Percentiles rank a stretch among this genome's conserved stretches.
These are phyloP conservation scores for Fusarium bactridioides DNA, from an alignment of 2,329 filamentous ascomycete species.

Conservation along the genomic window DNA sequence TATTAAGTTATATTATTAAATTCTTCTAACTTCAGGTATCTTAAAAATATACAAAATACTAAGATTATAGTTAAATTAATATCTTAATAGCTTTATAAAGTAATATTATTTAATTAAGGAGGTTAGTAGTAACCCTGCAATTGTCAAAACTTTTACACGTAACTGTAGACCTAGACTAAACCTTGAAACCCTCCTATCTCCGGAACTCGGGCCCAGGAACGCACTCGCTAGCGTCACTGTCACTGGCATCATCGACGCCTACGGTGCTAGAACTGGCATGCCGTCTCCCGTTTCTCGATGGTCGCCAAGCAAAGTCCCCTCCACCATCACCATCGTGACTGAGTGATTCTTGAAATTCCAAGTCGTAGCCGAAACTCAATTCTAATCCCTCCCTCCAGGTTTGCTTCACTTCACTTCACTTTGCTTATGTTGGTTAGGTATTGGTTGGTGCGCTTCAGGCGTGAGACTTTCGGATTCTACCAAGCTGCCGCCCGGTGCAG, in stretches of 20 bases:
- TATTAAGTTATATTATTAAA: too few relatives aligned
- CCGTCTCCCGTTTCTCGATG: background rate
- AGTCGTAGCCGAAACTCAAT: background rate
- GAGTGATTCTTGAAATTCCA: background rate
- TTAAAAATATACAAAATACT: too few relatives aligned
- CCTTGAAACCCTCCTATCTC: conserved; percentile 2
- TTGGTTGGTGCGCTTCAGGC: conserved; percentile 1
- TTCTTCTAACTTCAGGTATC: too few relatives aligned
- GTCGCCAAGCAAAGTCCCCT: background rate
- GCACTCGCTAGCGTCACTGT: background rate
- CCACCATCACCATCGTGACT: background rate
- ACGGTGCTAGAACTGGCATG: background rate
- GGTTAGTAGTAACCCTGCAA: too few relatives aligned
- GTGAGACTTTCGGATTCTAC: background rate
- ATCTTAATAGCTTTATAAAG: too few relatives aligned
- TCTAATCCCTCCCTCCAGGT: background rate
- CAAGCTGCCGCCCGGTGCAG: background rate
- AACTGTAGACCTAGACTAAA: background rate
- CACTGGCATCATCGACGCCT: background rate
- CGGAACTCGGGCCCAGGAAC: background rate
- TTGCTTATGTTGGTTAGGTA: background rate
- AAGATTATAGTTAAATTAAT: too few relatives aligned
- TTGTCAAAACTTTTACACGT: too few relatives aligned
- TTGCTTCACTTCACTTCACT: background rate
- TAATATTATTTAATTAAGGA: too few relatives aligned